phyloP scores from a whole-genome alignment of 2,329 filamentous ascomycete species.

The Pyrenophora seminiperda region DNA sequence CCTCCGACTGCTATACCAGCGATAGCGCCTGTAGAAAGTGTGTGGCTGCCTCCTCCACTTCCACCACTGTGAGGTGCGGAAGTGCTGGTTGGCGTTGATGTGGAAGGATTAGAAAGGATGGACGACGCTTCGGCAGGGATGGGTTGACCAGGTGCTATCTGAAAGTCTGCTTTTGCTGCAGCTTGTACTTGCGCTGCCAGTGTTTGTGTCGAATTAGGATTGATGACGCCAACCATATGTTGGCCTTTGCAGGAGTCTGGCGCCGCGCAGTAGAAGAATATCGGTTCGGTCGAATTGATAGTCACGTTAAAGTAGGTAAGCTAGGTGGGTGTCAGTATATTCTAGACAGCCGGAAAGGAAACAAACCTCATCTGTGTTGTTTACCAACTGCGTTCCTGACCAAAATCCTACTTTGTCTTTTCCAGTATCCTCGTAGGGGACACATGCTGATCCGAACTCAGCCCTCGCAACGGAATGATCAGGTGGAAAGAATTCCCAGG shows the following conservation, averaged over 20 bases:
- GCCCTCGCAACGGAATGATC: slow-evolving; percentile 53
- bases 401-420: slow-evolving; percentile 40
- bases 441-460: slow-evolving; percentile 47
- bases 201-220: slow-evolving; percentile 55
- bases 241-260: slow-evolving; percentile 67
- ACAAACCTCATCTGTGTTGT: slow-evolving; percentile 35
- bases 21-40: slow-evolving; percentile 49
- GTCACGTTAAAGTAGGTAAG: slow-evolving; percentile 40
- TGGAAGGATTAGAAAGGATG: slow-evolving; percentile 13
- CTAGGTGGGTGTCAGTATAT: slow-evolving; percentile 21
- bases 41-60: slow-evolving; percentile 4
- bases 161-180: slow-evolving; percentile 31
- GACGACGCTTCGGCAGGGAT: slow-evolving; percentile 47
- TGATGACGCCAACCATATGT: slow-evolving; percentile 78
- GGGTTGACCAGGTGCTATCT: slow-evolving; percentile 48
- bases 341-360: background rate
- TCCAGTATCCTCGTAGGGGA: slow-evolving; percentile 46
- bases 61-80: slow-evolving; percentile 3
- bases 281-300: slow-evolving; percentile 44
- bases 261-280: slow-evolving; percentile 57
- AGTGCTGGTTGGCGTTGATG: slow-evolving; percentile 12
- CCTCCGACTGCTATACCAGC: slow-evolving; percentile 66
- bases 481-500: slow-evolving; percentile 48
- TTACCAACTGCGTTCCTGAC: slow-evolving; percentile 35
- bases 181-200: slow-evolving; percentile 33